Evolutionary conservation across 805 yeast species (phyloP).

Genomic region (Yarrowia keelungensis): DNA sequence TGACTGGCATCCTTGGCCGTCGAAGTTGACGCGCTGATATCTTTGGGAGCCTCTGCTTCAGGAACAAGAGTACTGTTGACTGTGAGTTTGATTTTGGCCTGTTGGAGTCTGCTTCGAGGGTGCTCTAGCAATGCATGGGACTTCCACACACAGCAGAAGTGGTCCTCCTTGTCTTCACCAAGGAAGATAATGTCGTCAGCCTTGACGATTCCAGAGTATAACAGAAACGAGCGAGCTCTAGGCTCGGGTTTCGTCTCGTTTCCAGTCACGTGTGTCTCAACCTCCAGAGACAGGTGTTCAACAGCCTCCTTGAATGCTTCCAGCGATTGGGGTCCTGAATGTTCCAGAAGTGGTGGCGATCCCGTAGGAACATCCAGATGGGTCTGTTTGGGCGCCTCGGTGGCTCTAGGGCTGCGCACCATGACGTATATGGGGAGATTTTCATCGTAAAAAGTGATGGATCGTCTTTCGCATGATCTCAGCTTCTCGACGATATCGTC

Average conservation of each 20-base stretch:
- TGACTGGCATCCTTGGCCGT: constrained; percentile 1
- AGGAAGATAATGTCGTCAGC: constrained; percentile 12
- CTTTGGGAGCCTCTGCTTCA: constrained; percentile 12
- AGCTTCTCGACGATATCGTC: constrained; percentile 13
- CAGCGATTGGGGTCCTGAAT: constrained; percentile 9
- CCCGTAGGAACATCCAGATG: constrained; percentile 13
- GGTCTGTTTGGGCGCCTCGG: constrained; percentile 14
- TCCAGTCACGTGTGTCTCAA: constrained; percentile 32
- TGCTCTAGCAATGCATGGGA: constrained; percentile 20
- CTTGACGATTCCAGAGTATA: constrained; percentile 28
- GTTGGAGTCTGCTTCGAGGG: constrained; percentile 30
- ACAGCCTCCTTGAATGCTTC: constrained; percentile 30
- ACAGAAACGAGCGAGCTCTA: constrained; percentile 14
- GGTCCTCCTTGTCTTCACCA: constrained; percentile 17
- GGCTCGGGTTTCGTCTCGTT: constrained; percentile 35
- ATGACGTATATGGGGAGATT: constrained; percentile 30
- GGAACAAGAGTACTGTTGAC: constrained; percentile 29
- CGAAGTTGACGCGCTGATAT: not conserved
- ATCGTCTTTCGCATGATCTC: constrained; percentile 5
- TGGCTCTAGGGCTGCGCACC: constrained; percentile 21
- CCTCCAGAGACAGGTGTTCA: constrained; percentile 22
- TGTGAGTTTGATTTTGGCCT: constrained; percentile 25
- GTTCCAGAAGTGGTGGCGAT: constrained; percentile 7
- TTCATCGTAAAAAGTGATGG: constrained; percentile 35
- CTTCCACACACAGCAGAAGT: constrained; percentile 35